Base-by-base conservation (phyloP, 1,284 basidiomycete genomes). In the Apiotrichum gracile region DNA sequence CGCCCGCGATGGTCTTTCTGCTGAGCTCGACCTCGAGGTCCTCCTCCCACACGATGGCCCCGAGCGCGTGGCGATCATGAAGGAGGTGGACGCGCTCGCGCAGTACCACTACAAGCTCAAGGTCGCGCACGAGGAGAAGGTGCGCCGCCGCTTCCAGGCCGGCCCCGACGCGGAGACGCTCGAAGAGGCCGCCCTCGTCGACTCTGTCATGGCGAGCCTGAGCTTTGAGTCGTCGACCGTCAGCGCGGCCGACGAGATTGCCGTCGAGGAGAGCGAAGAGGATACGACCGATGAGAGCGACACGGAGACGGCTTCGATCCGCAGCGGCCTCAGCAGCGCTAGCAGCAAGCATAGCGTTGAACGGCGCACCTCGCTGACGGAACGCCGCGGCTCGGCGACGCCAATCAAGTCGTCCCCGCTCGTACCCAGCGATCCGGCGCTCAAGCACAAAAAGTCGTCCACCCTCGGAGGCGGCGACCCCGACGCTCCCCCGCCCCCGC, bases 51-150 rank as follows among this genome's bases (percentile, higher is more conserved):
- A 89, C 57, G 81, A 80, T 0, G 88, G 86, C 3, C 72, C 82
- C 49, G 88, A 89, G 58, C 84, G 92, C 21, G 73, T 76, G 31
- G 81, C 79, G n/a, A 83, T 96, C 61, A 77, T 97, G 64, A 77
- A 79, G 40, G 92, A 97, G 71, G 83, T 96, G 3, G 92, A 97
- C 73, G 80, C 82, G 50, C 82, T 97, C 45, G 86, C 91, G 19
- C 77, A 85, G 50, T 92, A 96, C 67, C 91, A 97, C 73, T 93
- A 94, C 76, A 84, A 86, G 69, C 82, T 92, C 58, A 97, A 97
- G 77, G 79, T 94, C 25, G 80, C 87, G 14, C 87, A 94, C 66
- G 92, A 97, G 72, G 86, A 86, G 66, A 91, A 89, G 75, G 78
- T 96, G 38, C 80, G 88, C 25, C 79, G 85, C 47, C 81, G 91